These are phyloP conservation scores for Stachybotrys echinatus DNA, from an alignment of 2,329 filamentous ascomycete species.

Conservation along the genomic window DNA sequence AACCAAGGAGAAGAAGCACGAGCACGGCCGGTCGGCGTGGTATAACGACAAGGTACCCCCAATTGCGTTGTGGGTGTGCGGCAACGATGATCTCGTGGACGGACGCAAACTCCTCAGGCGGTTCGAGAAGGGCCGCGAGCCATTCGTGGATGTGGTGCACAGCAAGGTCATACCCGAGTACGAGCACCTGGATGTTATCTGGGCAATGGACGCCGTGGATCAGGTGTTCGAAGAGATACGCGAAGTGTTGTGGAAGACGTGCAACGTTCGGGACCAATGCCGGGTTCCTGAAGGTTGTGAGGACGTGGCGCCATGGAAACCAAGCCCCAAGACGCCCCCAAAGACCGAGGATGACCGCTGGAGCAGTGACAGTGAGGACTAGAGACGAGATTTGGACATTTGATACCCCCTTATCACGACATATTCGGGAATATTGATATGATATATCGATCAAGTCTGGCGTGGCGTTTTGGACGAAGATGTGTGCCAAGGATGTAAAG, in stretches of 20 bases:
- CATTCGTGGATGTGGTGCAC: constrained; percentile 75
- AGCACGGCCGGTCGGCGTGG: constrained; percentile 63
- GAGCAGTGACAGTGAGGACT: not conserved
- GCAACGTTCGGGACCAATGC: constrained; percentile 50
- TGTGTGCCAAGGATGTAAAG: too few species aligned
- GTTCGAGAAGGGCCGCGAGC: constrained; percentile 73
- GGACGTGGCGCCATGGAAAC: constrained; percentile 34
- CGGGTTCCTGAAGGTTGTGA: constrained; percentile 62
- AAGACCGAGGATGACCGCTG: not conserved
- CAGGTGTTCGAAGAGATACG: constrained; percentile 77
- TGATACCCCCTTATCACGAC: too few species aligned
- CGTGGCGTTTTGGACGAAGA: too few species aligned
- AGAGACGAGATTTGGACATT: not conserved
- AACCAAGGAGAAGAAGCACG: constrained; percentile 27
- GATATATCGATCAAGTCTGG: too few species aligned
- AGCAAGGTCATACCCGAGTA: constrained; percentile 79
- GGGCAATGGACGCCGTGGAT: constrained; percentile 84
- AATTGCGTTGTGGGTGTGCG: constrained; percentile 83
- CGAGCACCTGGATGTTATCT: constrained; percentile 91
- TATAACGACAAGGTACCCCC: constrained; percentile 76
- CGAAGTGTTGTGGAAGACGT: constrained; percentile 79
- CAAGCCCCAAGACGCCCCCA: constrained; percentile 2
- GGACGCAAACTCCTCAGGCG: constrained; percentile 68
- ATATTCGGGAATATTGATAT: too few species aligned
- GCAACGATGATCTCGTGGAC: constrained; percentile 79